Base-by-base conservation (phyloP, 2,329 filamentous ascomycete species). In the Colletotrichum plurivorum region DNA sequence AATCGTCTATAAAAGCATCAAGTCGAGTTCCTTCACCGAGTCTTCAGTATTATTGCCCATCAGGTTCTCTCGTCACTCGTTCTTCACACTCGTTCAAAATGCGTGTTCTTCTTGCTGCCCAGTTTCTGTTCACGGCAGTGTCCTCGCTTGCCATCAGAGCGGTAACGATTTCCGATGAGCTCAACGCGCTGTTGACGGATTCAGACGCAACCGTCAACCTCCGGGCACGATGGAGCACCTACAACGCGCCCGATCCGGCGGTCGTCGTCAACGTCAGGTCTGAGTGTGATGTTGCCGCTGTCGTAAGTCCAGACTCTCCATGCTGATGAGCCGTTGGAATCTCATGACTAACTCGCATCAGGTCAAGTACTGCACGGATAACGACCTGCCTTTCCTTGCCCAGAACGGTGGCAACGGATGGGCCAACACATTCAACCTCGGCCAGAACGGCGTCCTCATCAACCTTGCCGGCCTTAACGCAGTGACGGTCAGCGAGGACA, bases 401-500 rank as follows among this genome's bases (percentile, higher is more conserved):
- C 72, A 72, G 41, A 72, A 68, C 22, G 71, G 72, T 20, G 71
- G 71, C 54, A 71, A 72, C 25, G 72, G 71, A 22, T 72, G 71
- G 71, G 69, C 66, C 3, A 54, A 52, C 7, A 64, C 54, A 1
- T 73, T 70, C 52, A 51, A 71, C 52, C 41, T 72, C 25, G 63
- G 63, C 51, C 41, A 25, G 18, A 64, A 57, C 9, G 73, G 74
- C 13, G 70, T 76, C 5, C 62, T 76, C 46, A 54, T 77, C 16
- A 74, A 76, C 60, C 45, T 77, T 53, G 61, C 71, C 41, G 68
- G 62, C 2, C 8, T 76, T 4, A 73, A 76, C 60, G 53, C 72
- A 9, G 65, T 76, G 49, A 64, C 20, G 10, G 53, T 74, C 18
- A 64, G 55, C 16, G 27, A 18, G 1, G 72, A 74, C n/a, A 73